Conservation (phyloP, 2,329 filamentous ascomycete species). For the Pseudopithomyces chartarum region DNA sequence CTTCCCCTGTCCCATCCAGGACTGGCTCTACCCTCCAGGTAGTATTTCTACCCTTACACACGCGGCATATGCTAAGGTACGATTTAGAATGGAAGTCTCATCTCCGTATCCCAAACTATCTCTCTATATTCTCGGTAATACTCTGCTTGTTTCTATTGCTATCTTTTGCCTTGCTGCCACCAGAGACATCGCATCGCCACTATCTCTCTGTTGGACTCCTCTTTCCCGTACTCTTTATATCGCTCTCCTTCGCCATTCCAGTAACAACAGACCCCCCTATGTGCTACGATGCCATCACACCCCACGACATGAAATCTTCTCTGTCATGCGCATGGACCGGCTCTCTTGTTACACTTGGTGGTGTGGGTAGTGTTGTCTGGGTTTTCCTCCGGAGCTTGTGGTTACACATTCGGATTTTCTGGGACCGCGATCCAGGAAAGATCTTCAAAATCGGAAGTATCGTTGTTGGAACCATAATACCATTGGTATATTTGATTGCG, state of each 20-base stretch:
- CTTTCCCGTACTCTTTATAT: conserved; percentile 72
- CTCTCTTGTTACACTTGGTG: conserved; percentile 76
- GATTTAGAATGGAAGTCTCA: conserved; percentile 29
- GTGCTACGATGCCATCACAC: conserved; percentile 84
- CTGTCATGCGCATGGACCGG: conserved; percentile 81
- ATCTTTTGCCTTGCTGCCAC: conserved; percentile 78
- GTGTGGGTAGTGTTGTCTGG: conserved; percentile 81
- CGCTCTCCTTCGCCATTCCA: conserved; percentile 84
- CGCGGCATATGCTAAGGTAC: not conserved
- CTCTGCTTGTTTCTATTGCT: conserved; percentile 74
- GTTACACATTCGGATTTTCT: conserved; percentile 47
- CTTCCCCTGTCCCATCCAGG: conserved; percentile 79
- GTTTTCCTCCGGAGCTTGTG: conserved; percentile 44
- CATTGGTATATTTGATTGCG: conserved; percentile 36
- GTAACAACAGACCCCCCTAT: conserved; percentile 73
- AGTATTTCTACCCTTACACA: conserved; percentile 16
- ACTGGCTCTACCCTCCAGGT: conserved; percentile 69
- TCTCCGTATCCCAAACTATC: conserved; percentile 69
- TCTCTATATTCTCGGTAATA: conserved; percentile 71
- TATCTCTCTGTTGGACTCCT: conserved; percentile 84
- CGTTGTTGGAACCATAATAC: conserved; percentile 33
- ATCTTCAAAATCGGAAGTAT: conserved; percentile 39
- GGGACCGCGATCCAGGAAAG: conserved; percentile 38
- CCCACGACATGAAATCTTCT: conserved; percentile 77
- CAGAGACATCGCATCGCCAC: conserved; percentile 84